These are phyloP conservation scores for Globisporangium orthogonon DNA, from an alignment of 352 stramenopile species.

Conservation along the genomic window DNA sequence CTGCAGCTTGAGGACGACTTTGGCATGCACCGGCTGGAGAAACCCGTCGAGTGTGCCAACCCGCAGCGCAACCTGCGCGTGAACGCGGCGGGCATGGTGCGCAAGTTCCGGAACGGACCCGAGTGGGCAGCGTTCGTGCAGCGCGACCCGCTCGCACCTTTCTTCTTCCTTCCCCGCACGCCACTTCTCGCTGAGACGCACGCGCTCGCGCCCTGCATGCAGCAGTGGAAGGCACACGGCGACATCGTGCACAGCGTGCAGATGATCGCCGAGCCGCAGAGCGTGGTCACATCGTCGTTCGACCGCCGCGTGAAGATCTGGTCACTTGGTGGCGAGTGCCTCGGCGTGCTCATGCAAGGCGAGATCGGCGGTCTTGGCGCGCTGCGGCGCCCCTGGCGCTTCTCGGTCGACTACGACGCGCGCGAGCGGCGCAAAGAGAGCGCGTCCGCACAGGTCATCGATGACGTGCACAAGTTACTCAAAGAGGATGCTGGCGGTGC, in stretches of 20 bases:
- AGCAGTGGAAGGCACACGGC: conserved; percentile 65
- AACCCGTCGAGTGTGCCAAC: conserved; percentile 63
- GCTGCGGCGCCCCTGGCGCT: conserved; percentile 43
- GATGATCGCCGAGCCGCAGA: conserved; percentile 58
- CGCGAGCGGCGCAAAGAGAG: conserved; percentile 63
- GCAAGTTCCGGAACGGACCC: conserved; percentile 54
- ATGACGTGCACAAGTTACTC: conserved; percentile 45
- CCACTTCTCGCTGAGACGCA: conserved; percentile 26
- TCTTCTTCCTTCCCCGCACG: conserved; percentile 53
- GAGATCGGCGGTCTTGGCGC: conserved; percentile 29
- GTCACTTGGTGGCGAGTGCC: conserved; percentile 49
- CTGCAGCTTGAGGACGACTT: conserved; percentile 41
- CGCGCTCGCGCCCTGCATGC: conserved; percentile 24
- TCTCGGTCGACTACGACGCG: conserved; percentile 67
- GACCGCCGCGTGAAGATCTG: conserved; percentile 77
- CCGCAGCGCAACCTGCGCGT: conserved; percentile 66
- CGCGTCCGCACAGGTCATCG: conserved; percentile 42
- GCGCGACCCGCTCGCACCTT: conserved; percentile 43
- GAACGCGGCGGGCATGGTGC: conserved; percentile 59
- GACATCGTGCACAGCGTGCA: conserved; percentile 78
- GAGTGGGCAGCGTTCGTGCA: conserved; percentile 50
- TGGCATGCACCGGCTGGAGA: conserved; percentile 34
- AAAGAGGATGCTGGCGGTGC: conserved; percentile 9
- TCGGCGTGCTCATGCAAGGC: conserved; percentile 74
- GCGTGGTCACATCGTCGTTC: conserved; percentile 70